Evolutionary conservation across 208 protist species (phyloP).

Genomic region (Trypanosomatidae sp.): DNA sequence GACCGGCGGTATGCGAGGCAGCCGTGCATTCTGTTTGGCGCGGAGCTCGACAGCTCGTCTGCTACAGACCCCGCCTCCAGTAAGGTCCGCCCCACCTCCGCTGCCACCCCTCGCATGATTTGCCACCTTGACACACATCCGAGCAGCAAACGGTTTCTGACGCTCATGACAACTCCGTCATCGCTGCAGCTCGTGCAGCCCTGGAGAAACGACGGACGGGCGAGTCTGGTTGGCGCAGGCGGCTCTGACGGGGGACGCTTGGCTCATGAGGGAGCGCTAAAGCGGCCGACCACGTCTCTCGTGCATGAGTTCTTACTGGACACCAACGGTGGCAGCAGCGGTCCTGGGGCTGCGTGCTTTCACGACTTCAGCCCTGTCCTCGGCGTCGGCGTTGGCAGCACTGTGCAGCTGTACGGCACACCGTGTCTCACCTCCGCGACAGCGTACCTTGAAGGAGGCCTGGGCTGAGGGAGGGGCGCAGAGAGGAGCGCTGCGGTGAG

Average conservation of each 20-base stretch:
- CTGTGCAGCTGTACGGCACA: constrained; percentile 29
- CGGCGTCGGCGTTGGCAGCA: constrained; percentile 25
- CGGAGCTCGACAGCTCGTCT: constrained; percentile 5
- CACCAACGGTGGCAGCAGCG: constrained; percentile 4
- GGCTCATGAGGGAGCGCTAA: background rate
- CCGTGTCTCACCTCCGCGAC: constrained; percentile 16
- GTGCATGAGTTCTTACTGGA: constrained; percentile 2
- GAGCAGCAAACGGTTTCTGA: constrained; percentile 42
- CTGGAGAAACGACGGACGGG: background rate
- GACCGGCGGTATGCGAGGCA: constrained; percentile 28
- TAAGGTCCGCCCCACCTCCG: constrained; percentile 1
- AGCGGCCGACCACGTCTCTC: background rate
- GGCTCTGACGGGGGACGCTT: background rate
- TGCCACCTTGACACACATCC: constrained; percentile 54
- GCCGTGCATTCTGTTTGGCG: constrained; percentile 22
- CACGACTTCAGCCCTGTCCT: constrained; percentile 40
- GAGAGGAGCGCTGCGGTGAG: background rate
- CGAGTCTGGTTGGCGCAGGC: background rate
- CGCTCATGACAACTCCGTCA: constrained; percentile 51
- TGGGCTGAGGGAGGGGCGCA: background rate
- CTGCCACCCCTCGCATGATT: constrained; percentile 6
- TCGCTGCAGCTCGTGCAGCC: constrained; percentile 35
- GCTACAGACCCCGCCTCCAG: background rate
- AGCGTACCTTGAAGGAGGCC: constrained; percentile 16
- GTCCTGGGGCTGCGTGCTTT: constrained; percentile 28